Evolutionary conservation across 1,284 basidiomycete species (phyloP).

Genomic region (Xerocomus minutiporus): DNA sequence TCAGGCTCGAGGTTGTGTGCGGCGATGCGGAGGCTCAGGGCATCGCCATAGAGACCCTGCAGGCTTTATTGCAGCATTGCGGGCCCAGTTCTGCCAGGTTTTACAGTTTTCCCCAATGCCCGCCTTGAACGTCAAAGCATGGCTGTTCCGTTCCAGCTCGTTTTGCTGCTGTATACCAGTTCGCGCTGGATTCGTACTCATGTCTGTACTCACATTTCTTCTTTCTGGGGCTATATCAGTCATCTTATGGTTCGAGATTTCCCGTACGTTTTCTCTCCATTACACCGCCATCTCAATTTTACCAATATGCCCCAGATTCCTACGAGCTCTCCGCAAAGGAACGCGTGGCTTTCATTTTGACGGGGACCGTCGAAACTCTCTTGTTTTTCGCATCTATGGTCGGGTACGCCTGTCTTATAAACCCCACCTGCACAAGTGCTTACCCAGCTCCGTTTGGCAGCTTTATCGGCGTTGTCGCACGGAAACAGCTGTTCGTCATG

Average conservation of each 20-base stretch:
- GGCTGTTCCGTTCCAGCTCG: slow-evolving; percentile 33
- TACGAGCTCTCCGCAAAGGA: slow-evolving; percentile 37
- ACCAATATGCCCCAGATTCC: slow-evolving; percentile 18
- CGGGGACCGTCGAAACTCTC: slow-evolving; percentile 47
- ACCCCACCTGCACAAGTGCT: background rate
- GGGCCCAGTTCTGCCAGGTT: background rate
- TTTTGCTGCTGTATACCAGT: slow-evolving; percentile 65
- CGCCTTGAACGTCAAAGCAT: slow-evolving; percentile 14
- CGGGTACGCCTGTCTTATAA: slow-evolving; percentile 41
- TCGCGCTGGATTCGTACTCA: slow-evolving; percentile 54
- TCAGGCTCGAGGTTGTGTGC: slow-evolving; percentile 2
- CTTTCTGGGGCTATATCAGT: slow-evolving; percentile 48
- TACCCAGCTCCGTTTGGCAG: slow-evolving; percentile 30
- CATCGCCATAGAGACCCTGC: slow-evolving; percentile 21
- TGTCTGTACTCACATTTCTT: slow-evolving; percentile 49
- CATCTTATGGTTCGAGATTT: slow-evolving; percentile 56
- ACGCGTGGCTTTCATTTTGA: slow-evolving; percentile 43
- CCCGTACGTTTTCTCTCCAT: slow-evolving; percentile 41
- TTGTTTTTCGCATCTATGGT: slow-evolving; percentile 49
- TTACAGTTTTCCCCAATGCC: slow-evolving; percentile 14
- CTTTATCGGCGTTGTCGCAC: slow-evolving; percentile 54
- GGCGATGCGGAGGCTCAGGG: slow-evolving; percentile 6
- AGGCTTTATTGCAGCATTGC: background rate
- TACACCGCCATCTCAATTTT: background rate
- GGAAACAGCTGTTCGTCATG: slow-evolving; percentile 55